Conservation (phyloP, 2,329 filamentous ascomycete genomes). For the Ascochyta rabiei region DNA sequence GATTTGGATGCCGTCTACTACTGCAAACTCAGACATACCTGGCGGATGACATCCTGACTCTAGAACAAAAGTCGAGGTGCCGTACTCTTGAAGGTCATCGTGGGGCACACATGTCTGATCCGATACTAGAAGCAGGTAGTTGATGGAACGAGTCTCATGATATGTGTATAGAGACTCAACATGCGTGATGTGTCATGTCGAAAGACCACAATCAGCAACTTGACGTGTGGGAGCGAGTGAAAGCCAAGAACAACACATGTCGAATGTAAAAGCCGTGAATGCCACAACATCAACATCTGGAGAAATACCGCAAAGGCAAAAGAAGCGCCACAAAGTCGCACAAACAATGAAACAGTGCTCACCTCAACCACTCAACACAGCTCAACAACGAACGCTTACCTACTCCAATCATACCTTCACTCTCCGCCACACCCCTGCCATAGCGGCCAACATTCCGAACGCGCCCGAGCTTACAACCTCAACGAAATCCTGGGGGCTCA, state of each 20-base stretch:
- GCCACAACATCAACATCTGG: neutral
- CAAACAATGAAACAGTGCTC: neutral
- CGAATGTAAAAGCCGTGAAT: neutral
- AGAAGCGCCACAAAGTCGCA: neutral
- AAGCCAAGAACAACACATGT: neutral
- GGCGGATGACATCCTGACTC: neutral
- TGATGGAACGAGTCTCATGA: neutral
- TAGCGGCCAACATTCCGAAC: neutral
- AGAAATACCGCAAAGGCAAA: neutral
- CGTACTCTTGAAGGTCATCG: neutral
- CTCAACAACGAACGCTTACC: neutral
- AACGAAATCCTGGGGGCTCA: conserved; percentile 8
- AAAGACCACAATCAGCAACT: neutral
- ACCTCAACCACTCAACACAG: neutral
- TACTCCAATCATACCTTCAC: conserved; percentile 3
- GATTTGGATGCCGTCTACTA: neutral
- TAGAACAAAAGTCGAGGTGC: neutral
- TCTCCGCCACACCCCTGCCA: neutral
- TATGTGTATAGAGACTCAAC: neutral
- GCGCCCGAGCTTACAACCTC: conserved; percentile 5
- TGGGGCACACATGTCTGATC: neutral
- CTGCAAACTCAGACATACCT: neutral
- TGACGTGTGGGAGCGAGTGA: neutral
- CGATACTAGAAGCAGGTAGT: neutral
- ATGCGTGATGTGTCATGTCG: neutral